Evolutionary conservation across 805 yeast species (phyloP).

Genomic region (Zygoascus bituminiphila): DNA sequence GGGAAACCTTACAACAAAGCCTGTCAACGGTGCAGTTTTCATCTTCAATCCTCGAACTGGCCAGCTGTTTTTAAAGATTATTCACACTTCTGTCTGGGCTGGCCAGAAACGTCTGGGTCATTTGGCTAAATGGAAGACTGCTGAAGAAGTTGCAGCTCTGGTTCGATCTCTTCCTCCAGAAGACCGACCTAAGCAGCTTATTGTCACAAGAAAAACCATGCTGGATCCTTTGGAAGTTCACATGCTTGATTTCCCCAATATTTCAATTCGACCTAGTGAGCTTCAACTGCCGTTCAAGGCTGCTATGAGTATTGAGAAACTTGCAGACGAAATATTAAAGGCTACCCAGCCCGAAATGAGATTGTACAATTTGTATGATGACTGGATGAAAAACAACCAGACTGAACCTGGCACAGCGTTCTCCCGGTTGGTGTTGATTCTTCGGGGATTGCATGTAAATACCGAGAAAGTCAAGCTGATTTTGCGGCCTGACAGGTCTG

Average conservation of each 20-base stretch:
- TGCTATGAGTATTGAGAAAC: constrained; percentile 70
- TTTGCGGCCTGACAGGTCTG: constrained; percentile 63
- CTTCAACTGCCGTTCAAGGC: constrained; percentile 83
- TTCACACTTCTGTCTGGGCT: constrained; percentile 92
- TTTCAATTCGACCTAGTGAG: constrained; percentile 82
- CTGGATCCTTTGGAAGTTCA: constrained; percentile 93
- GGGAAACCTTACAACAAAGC: constrained; percentile 86
- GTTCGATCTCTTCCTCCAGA: constrained; percentile 83
- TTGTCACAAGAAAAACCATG: constrained; percentile 85
- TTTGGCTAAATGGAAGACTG: constrained; percentile 95
- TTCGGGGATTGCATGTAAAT: constrained; percentile 73
- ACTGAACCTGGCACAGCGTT: constrained; percentile 87
- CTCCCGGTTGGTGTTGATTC: constrained; percentile 72
- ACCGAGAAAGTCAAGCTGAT: constrained; percentile 69
- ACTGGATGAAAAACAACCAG: constrained; percentile 57
- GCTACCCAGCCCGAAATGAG: constrained; percentile 94
- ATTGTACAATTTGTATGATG: constrained; percentile 83
- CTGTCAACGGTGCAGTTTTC: constrained; percentile 88
- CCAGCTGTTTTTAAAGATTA: constrained; percentile 77
- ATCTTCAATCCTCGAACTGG: constrained; percentile 88
- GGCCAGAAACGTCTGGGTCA: constrained; percentile 94
- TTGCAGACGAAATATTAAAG: constrained; percentile 67
- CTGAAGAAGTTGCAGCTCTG: constrained; percentile 92
- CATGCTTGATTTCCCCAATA: constrained; percentile 92
- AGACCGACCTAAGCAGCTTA: constrained; percentile 89